Evolutionary conservation across 257 asterid species (phyloP), one percentile per base, ranked within the genome.

Genomic region (Penstemon eatonii): DNA sequence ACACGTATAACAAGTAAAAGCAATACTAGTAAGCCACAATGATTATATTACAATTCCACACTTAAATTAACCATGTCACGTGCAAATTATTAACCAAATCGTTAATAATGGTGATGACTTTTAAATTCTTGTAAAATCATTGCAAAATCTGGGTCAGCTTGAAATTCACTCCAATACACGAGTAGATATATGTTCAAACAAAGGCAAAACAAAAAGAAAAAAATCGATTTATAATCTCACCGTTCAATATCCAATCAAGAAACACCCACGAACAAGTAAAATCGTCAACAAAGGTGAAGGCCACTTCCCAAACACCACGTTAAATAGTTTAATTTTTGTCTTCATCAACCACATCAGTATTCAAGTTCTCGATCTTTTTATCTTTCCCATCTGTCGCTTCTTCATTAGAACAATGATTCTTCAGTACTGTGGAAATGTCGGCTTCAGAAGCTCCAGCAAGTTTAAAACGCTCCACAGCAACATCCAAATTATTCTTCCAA

Each of bases 371-470:
- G n/a, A 56, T 74, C 56, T 73, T 71, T 61, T 79, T 75, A 79
- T 72, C 79, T 3, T 59, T 68, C 54, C 72, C 89, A 50, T 63
- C 77, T 0, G 71, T 69, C 51, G 75, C 82, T 53, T 70, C 86
- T 78, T 86, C 93, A 54, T 88, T 91, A 56, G 96, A 94, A 68
- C 84, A 81, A 73, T 90, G 98, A 73, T 90, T 93, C 59, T 86
- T 93, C 50, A 86, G 69, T 65, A 90, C 96, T 0, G 95, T 82
- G 3, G 84, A 80, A 49, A 94, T 91, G 63, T 94, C 96, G 3
- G 90, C 72, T 67, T 94, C 99, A 44, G 97, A 94, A 73, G 97
- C 96, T 53, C 99, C 96, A 11, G 99, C 96, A 51, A 85, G 97
- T 77, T 86, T 90, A 72, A 94, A 90, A 18, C 86, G 76, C 76